phyloP scores from a whole-genome alignment of 2,329 filamentous ascomycete genomes.

The Ascochyta koolunga region DNA sequence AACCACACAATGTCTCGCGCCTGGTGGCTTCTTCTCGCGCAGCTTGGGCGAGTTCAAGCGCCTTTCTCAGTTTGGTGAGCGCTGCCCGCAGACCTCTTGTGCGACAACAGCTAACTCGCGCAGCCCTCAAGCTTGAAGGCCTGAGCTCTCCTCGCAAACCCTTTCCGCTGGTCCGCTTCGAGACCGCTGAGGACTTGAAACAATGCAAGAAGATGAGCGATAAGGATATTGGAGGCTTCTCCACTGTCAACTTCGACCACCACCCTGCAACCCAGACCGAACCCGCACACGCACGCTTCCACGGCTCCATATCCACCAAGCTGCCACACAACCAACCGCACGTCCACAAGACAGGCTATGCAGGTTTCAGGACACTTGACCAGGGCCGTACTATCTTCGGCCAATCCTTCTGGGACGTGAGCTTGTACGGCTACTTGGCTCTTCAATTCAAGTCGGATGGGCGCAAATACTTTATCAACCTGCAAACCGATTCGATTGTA shows the following conservation, averaged over 20 bases:
- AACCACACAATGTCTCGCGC: slow-evolving; percentile 43
- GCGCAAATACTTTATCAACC: slow-evolving; percentile 89
- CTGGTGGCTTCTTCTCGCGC: slow-evolving; percentile 63
- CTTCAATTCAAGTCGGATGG: slow-evolving; percentile 90
- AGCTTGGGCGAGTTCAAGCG: slow-evolving; percentile 65
- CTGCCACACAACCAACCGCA: slow-evolving; percentile 77
- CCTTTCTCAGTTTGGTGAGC: slow-evolving; percentile 60
- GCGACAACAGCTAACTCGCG: slow-evolving; percentile 35
- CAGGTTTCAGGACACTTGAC: slow-evolving; percentile 86
- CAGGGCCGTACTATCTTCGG: slow-evolving; percentile 82
- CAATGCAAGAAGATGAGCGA: slow-evolving; percentile 82
- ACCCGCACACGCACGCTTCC: slow-evolving; percentile 77
- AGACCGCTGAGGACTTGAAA: slow-evolving; percentile 51
- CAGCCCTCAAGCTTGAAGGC: slow-evolving; percentile 73
- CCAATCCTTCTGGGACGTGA: slow-evolving; percentile 83
- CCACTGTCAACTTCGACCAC: slow-evolving; percentile 73
- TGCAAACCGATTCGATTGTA: slow-evolving; percentile 93
- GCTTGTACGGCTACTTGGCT: slow-evolving; percentile 85
- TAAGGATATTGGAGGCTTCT: slow-evolving; percentile 84
- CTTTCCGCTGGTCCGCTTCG: slow-evolving; percentile 69
- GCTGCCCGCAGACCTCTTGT: slow-evolving; percentile 27
- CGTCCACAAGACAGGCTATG: slow-evolving; percentile 81
- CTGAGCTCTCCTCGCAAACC: slow-evolving; percentile 69
- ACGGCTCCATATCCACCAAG: slow-evolving; percentile 85
- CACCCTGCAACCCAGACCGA: slow-evolving; percentile 54